Conservation (phyloP, 75 land plant genomes). For the Ceratopteris richardii region DNA sequence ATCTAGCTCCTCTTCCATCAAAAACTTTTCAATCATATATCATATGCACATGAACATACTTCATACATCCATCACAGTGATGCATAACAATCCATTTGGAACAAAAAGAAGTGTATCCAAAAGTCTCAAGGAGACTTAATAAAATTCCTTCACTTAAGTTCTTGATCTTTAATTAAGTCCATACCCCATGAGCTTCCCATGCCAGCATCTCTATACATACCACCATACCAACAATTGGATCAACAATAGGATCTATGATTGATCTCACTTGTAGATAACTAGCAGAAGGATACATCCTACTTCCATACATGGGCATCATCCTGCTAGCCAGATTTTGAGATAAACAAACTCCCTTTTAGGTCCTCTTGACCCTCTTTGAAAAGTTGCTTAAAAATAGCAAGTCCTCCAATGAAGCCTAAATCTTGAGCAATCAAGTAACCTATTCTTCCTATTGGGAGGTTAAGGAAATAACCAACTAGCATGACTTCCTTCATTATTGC, state of each 20-base stretch:
- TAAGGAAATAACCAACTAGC: background rate
- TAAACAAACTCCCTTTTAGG: constrained; percentile 9
- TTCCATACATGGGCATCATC: constrained; percentile 19
- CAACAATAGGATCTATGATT: constrained; percentile 6
- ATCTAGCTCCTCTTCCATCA: background rate
- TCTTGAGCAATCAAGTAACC: background rate
- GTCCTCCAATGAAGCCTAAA: background rate
- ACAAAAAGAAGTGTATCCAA: too few species aligned
- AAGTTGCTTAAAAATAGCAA: background rate
- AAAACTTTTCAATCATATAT: too few species aligned
- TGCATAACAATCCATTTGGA: too few species aligned
- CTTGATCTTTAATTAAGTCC: too few species aligned
- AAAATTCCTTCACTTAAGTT: too few species aligned
- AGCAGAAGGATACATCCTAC: constrained; percentile 13
- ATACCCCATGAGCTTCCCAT: constrained; percentile 7
- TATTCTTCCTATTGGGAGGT: background rate
- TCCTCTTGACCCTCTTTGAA: background rate
- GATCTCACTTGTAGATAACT: constrained; percentile 12
- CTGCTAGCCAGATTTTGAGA: constrained; percentile 12
- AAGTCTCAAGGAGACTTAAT: too few species aligned
- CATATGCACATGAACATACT: too few species aligned
- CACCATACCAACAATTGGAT: background rate
- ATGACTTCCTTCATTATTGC: background rate
- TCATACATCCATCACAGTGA: too few species aligned
- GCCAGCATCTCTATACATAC: background rate